Evolutionary conservation across 2,329 filamentous ascomycete genomes (phyloP).

Genomic region (Fusarium luffae): DNA sequence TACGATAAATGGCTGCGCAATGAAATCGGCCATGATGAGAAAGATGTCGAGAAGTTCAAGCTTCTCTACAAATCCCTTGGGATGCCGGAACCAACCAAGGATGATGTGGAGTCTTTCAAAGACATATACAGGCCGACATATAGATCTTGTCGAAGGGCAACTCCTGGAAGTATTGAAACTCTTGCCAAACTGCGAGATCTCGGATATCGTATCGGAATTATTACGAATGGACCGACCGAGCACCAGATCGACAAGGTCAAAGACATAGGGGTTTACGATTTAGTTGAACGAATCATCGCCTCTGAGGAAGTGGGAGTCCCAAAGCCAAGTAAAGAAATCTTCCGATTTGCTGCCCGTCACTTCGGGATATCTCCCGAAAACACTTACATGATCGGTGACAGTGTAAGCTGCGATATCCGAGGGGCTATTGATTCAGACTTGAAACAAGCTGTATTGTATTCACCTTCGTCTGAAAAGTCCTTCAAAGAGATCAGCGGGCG

Average conservation of each 20-base stretch:
- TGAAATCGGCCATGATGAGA: background rate
- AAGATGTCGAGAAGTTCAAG: background rate
- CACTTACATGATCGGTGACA: slow-evolving; percentile 20
- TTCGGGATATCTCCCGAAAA: background rate
- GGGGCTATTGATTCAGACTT: background rate
- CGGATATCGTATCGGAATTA: slow-evolving; percentile 14
- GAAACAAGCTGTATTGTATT: background rate
- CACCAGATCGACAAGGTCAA: slow-evolving; percentile 7
- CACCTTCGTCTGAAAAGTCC: background rate
- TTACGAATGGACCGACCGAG: slow-evolving; percentile 5
- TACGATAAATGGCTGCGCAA: background rate
- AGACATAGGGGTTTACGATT: slow-evolving; percentile 3
- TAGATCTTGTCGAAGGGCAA: slow-evolving; percentile 6
- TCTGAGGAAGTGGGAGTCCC: slow-evolving; percentile 9
- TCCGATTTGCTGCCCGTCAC: background rate
- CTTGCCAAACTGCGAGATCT: slow-evolving; percentile 1
- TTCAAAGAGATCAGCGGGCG: background rate
- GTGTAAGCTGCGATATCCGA: background rate
- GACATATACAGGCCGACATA: slow-evolving; percentile 12
- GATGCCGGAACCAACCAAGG: background rate
- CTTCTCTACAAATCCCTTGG: background rate
- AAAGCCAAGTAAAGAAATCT: slow-evolving; percentile 12
- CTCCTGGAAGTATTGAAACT: slow-evolving; percentile 9
- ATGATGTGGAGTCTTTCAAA: slow-evolving; percentile 10
- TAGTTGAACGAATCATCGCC: slow-evolving; percentile 12